Percentiles rank a stretch among this genome's conserved stretches.
Evolutionary conservation across 208 protist species (phyloP).

Genomic region (Vickermania ingenoplastis): DNA sequence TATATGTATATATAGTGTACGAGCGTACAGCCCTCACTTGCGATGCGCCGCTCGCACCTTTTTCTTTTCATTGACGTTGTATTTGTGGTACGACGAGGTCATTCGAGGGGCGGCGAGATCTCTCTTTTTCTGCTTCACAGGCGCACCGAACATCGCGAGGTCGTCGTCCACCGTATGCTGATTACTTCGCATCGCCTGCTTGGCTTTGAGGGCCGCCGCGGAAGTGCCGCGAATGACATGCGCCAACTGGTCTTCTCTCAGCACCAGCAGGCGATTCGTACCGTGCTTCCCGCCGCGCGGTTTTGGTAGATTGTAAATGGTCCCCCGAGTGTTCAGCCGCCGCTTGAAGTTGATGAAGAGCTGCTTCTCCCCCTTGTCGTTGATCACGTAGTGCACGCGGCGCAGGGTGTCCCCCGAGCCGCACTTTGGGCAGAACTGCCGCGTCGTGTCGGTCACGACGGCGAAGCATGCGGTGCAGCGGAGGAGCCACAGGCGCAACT

Average conservation of each 20-base stretch:
- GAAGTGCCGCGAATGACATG: slow-evolving; percentile 65
- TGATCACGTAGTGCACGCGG: slow-evolving; percentile 86
- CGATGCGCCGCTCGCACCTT: slow-evolving; percentile 66
- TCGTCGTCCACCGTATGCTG: slow-evolving; percentile 26
- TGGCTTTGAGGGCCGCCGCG: slow-evolving; percentile 43
- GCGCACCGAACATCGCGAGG: slow-evolving; percentile 63
- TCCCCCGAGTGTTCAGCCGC: slow-evolving; percentile 75
- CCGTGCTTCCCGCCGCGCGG: slow-evolving; percentile 77
- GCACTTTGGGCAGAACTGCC: slow-evolving; percentile 85
- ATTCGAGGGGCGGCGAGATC: slow-evolving; percentile 48
- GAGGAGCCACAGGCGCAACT: slow-evolving; percentile 87
- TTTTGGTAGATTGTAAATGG: slow-evolving; percentile 80
- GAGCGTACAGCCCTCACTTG: no score
- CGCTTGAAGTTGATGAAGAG: slow-evolving; percentile 87
- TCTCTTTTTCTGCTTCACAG: slow-evolving; percentile 41
- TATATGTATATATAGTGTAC: no score
- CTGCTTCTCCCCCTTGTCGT: slow-evolving; percentile 67
- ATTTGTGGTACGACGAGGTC: slow-evolving; percentile 75
- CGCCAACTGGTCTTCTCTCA: slow-evolving; percentile 86
- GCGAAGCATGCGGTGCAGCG: slow-evolving; percentile 85
- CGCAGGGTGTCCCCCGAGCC: slow-evolving; percentile 86
- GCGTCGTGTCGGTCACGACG: slow-evolving; percentile 83
- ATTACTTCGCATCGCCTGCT: slow-evolving; percentile 20
- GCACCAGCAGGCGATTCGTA: slow-evolving; percentile 79
- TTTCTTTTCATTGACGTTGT: slow-evolving; percentile 85